Evolutionary conservation across 2,329 filamentous ascomycete genomes (phyloP).

Genomic region (Trichoderma afroharzianum): DNA sequence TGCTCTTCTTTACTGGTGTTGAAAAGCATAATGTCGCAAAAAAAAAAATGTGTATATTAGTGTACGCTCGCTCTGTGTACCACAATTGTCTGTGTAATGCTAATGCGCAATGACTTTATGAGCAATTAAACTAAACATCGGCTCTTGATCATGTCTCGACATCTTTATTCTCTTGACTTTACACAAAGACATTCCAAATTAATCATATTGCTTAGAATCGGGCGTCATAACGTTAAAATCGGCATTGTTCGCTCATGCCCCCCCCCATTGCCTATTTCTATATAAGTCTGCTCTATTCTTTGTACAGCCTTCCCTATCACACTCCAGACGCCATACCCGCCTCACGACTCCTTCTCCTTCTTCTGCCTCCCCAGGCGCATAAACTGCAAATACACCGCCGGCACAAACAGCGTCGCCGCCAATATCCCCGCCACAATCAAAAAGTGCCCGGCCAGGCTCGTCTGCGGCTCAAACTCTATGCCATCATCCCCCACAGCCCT

Average conservation of each 20-base stretch:
- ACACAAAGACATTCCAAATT: not conserved
- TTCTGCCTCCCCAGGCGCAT: slow-evolving; percentile 33
- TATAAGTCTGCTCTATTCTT: not conserved
- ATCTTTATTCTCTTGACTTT: too few species aligned
- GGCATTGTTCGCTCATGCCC: not conserved
- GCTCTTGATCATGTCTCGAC: not conserved
- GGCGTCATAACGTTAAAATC: not conserved
- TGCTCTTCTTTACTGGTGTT: not conserved
- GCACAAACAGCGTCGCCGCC: slow-evolving; percentile 43
- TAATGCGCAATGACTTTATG: not conserved
- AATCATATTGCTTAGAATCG: not conserved
- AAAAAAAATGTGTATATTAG: not conserved
- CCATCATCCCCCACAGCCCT: slow-evolving; percentile 39
- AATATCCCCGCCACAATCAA: slow-evolving; percentile 48
- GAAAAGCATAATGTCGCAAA: not conserved
- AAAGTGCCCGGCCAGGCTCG: slow-evolving; percentile 44
- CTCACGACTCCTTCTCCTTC: slow-evolving; percentile 22
- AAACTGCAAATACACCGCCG: slow-evolving; percentile 39
- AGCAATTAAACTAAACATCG: not conserved
- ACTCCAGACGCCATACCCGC: not conserved
- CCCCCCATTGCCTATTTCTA: not conserved
- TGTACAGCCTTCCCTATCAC: not conserved
- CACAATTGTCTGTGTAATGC: not conserved
- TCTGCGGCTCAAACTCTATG: slow-evolving; percentile 40
- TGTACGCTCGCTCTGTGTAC: not conserved